Conservation (phyloP, 2,329 filamentous ascomycete species). For the Sclerotiophoma versabilis region DNA sequence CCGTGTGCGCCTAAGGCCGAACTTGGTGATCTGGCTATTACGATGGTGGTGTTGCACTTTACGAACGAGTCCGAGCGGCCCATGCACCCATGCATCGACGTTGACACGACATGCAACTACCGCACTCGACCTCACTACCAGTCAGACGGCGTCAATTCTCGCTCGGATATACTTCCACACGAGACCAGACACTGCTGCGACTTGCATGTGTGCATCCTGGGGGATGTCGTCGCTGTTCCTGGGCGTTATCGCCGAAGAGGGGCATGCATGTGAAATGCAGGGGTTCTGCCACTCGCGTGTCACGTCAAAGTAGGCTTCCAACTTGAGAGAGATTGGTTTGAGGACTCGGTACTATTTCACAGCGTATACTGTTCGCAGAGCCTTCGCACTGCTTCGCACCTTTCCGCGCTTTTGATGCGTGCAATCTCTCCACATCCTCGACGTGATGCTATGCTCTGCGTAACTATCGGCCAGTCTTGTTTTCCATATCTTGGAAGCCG, state of each 20-base stretch:
- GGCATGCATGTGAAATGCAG: conserved; percentile 27
- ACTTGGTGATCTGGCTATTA: conserved; percentile 44
- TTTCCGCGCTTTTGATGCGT: not conserved
- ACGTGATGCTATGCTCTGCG: not conserved
- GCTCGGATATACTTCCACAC: too few relatives aligned
- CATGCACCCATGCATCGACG: conserved; percentile 2
- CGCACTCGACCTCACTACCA: too few relatives aligned
- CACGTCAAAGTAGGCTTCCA: not conserved
- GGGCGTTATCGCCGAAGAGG: not conserved
- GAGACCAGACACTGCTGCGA: too few relatives aligned
- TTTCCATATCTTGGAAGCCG: not conserved
- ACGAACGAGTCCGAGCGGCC: conserved; percentile 17
- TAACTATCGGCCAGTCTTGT: too few relatives aligned
- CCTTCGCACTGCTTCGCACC: not conserved
- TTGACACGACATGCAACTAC: not conserved
- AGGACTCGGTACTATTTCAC: too few relatives aligned
- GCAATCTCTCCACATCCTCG: not conserved
- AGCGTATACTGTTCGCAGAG: not conserved
- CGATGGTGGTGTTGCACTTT: conserved; percentile 30
- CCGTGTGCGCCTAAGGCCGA: conserved; percentile 22
- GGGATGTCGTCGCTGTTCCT: not conserved
- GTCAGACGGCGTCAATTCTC: too few relatives aligned
- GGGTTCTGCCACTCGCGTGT: conserved; percentile 11
- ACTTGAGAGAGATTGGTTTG: not conserved
- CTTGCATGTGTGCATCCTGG: not conserved